These are phyloP conservation scores for Cyberlindnera euphorbiiphila DNA, from an alignment of 805 yeast genomes.

Conservation along the genomic window DNA sequence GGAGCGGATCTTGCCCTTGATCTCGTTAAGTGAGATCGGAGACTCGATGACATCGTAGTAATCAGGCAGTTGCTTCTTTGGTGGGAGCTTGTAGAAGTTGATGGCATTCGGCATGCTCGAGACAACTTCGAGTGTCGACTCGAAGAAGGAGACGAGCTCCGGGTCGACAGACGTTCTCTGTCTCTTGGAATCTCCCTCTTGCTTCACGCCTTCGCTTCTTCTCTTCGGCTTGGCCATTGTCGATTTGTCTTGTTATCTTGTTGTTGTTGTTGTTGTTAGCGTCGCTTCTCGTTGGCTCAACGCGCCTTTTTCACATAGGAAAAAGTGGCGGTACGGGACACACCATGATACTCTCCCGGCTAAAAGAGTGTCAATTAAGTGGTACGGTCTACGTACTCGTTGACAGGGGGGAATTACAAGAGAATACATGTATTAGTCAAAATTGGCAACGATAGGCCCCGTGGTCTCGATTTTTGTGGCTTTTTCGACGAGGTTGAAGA, in stretches of 20 bases:
- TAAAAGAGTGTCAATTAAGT: too few species aligned
- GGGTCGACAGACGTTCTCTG: constrained; percentile 14
- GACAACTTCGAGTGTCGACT: constrained; percentile 32
- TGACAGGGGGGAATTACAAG: not conserved
- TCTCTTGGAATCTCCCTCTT: constrained; percentile 11
- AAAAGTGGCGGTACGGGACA: not conserved
- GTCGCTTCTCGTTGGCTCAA: too few species aligned
- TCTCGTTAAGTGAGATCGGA: constrained; percentile 71
- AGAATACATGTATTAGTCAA: constrained; percentile 5
- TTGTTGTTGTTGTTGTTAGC: not conserved
- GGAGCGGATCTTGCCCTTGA: constrained; percentile 43
- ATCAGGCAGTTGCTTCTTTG: constrained; percentile 72
- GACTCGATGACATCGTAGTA: constrained; percentile 63
- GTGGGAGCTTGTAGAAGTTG: constrained; percentile 67
- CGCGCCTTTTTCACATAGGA: too few species aligned
- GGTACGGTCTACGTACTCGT: too few species aligned
- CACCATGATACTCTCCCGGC: constrained; percentile 1
- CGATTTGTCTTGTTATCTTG: not conserved
- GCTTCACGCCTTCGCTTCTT: constrained; percentile 18
- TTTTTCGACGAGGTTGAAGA: constrained; percentile 14
- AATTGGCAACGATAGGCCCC: constrained; percentile 24
- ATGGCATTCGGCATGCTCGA: constrained; percentile 34
- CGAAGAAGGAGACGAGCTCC: constrained; percentile 30
- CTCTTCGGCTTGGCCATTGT: constrained; percentile 19
- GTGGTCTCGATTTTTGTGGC: constrained; percentile 14